Evolutionary conservation across 164 flowering plant species (phyloP).

Genomic region (Umbellularia californica): DNA sequence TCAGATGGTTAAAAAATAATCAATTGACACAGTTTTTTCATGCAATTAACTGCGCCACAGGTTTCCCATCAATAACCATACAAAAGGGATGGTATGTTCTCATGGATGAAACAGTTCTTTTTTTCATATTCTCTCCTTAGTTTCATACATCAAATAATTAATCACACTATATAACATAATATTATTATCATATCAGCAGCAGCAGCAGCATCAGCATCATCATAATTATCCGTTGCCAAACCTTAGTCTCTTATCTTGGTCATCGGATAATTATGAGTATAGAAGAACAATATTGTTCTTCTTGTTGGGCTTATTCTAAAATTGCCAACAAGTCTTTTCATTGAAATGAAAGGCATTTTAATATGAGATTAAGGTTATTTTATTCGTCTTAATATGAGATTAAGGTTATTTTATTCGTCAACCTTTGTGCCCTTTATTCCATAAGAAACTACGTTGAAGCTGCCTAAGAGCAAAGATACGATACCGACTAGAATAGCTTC

Average conservation of each 20-base stretch:
- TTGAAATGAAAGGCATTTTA: neutral
- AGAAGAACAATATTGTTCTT: neutral
- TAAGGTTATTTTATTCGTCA: neutral
- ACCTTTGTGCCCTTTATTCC: slow-evolving; percentile 41
- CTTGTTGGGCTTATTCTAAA: neutral
- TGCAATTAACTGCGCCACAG: neutral
- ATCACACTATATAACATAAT: no score
- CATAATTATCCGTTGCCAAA: no score
- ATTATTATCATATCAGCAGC: no score
- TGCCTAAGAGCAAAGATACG: slow-evolving; percentile 17
- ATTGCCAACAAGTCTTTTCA: neutral
- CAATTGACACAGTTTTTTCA: no score
- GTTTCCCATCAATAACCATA: neutral
- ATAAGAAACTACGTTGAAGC: slow-evolving; percentile 49
- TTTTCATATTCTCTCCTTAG: no score
- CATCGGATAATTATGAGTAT: no score
- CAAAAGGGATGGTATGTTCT: neutral
- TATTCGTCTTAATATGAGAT: neutral
- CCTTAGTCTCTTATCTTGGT: no score
- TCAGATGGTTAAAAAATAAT: no score
- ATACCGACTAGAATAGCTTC: slow-evolving; percentile 4
- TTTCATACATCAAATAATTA: no score
- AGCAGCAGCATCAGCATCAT: no score
- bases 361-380: neutral
- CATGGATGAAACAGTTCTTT: no score